Conservation (phyloP, 192 early-diverging fungal species). For the Umbelopsis vinacea region DNA sequence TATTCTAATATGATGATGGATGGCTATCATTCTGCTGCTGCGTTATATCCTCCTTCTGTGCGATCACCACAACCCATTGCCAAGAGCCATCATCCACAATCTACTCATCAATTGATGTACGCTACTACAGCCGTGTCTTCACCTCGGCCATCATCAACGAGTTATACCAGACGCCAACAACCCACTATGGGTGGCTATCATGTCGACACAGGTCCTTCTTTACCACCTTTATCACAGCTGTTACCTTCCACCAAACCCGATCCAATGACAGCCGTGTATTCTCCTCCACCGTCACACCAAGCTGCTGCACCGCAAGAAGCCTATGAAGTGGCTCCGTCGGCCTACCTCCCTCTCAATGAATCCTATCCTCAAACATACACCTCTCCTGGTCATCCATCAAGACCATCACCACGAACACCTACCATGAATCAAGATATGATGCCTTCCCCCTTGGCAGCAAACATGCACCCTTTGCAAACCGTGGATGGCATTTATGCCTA, state of each 20-base stretch:
- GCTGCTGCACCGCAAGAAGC: not conserved
- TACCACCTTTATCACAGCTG: conserved; percentile 9
- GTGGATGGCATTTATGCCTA: conserved; percentile 13
- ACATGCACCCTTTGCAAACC: conserved; percentile 10
- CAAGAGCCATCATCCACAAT: conserved; percentile 10
- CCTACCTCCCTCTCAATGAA: conserved; percentile 1
- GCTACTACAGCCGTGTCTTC: not conserved
- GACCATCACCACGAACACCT: not conserved
- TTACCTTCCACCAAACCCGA: conserved; percentile 9
- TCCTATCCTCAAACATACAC: conserved; percentile 4
- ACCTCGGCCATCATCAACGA: not conserved
- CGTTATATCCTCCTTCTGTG: not conserved
- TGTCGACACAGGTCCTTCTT: conserved; percentile 8
- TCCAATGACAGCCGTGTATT: not conserved
- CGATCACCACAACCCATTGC: conserved; percentile 22
- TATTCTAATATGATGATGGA: conserved; percentile 21
- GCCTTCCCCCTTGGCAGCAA: not conserved
- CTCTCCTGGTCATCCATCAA: not conserved
- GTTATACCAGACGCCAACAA: not conserved
- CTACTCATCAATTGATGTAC: conserved; percentile 17
- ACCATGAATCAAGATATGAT: conserved; percentile 17
- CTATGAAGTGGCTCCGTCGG: not conserved
- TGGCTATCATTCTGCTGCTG: conserved; percentile 7
- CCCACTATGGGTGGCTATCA: conserved; percentile 5
- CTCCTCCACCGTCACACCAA: not conserved